These are phyloP conservation scores for Colletotrichum agaves DNA, from an alignment of 2,329 filamentous ascomycete genomes.

Conservation along the genomic window DNA sequence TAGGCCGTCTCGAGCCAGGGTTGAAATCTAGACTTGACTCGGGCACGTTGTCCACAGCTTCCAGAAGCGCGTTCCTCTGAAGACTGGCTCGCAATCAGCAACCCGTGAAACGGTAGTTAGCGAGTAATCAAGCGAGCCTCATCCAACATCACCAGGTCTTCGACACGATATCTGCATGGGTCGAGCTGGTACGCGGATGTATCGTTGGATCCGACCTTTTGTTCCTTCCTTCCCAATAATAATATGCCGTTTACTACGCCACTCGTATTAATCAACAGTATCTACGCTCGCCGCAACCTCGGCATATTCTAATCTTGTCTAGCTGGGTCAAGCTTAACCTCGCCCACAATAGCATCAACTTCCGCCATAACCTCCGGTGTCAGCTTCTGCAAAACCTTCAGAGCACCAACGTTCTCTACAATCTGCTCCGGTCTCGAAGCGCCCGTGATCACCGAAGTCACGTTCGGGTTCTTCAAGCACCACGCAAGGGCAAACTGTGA, in stretches of 20 bases:
- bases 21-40: conserved; percentile 15
- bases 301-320: conserved; percentile 37
- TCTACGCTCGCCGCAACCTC: conserved; percentile 7
- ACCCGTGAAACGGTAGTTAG: conserved; percentile 14
- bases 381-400: conserved; percentile 58
- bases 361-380: conserved; percentile 61
- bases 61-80: conserved; percentile 29
- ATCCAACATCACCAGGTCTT: neutral
- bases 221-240: conserved; percentile 8
- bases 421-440: conserved; percentile 63
- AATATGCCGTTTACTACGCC: conserved; percentile 19
- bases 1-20: neutral
- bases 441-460: conserved; percentile 63
- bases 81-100: neutral
- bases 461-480: conserved; percentile 64
- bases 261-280: conserved; percentile 6
- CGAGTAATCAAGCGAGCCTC: conserved; percentile 10
- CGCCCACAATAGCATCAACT: conserved; percentile 56
- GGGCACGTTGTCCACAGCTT: conserved; percentile 16
- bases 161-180: neutral
- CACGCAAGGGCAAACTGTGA: conserved; percentile 63
- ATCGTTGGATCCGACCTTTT: neutral
- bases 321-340: conserved; percentile 37
- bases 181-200: conserved; percentile 5
- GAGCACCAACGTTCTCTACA: conserved; percentile 59